Percentiles rank a stretch among this genome's conserved stretches.
These are phyloP conservation scores for Apiosordaria backusii DNA, from an alignment of 495 filamentous ascomycete genomes.

Conservation along the genomic window DNA sequence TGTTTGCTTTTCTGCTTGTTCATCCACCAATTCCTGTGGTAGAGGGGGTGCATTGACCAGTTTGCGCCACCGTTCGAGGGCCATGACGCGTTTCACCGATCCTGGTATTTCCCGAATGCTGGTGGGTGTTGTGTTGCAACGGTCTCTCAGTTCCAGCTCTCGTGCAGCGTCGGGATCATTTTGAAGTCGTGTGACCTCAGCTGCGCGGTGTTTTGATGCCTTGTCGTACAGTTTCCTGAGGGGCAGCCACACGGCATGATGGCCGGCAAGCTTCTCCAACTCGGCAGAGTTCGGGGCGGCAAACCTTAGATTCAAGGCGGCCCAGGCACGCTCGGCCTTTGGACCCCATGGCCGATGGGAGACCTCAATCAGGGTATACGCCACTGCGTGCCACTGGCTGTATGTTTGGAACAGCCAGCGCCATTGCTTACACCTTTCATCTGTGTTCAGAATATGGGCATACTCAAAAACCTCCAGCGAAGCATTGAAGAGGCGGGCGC, in stretches of 20 bases:
- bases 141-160: constrained; percentile 40
- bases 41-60: constrained; percentile 39
- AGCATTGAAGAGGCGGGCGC: constrained; percentile 69
- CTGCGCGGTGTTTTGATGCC: constrained; percentile 53
- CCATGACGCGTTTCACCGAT: constrained; percentile 33
- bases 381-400: constrained; percentile 78
- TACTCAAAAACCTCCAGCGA: constrained; percentile 77
- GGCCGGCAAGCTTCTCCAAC: constrained; percentile 45
- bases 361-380: constrained; percentile 72
- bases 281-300: constrained; percentile 50
- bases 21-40: constrained; percentile 5
- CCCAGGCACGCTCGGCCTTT: constrained; percentile 78
- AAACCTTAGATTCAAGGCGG: constrained; percentile 61
- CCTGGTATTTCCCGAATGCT: constrained; percentile 39
- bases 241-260: constrained; percentile 69
- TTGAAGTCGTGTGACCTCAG: constrained; percentile 43
- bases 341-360: constrained; percentile 63
- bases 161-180: constrained; percentile 41
- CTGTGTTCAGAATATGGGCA: constrained; percentile 57
- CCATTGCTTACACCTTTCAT: constrained; percentile 61
- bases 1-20: neutral
- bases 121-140: constrained; percentile 30
- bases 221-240: constrained; percentile 68
- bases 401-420: constrained; percentile 80
- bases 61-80: constrained; percentile 45